Conservation (phyloP, 306 rosid genomes). For the Gastrolobium villosum region DNA sequence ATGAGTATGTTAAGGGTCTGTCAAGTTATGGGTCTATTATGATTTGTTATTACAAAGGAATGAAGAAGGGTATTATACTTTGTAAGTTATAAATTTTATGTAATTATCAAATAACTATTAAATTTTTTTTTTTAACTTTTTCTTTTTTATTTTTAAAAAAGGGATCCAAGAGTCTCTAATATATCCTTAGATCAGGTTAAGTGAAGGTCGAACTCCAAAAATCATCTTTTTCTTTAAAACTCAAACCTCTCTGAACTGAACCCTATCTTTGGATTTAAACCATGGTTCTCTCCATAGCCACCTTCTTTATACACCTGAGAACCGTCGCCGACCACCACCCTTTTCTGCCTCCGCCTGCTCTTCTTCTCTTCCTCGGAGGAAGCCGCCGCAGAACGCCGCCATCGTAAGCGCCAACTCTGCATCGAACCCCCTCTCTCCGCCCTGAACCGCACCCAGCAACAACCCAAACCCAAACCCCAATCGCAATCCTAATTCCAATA, state of each 20-base stretch:
- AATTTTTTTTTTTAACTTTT: too few species aligned
- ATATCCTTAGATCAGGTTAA: neutral
- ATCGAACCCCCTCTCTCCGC: conserved; percentile 92
- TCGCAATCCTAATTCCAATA: conserved; percentile 54
- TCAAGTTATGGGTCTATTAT: too few species aligned
- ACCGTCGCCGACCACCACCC: conserved; percentile 49
- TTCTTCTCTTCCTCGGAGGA: conserved; percentile 91
- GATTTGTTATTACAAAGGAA: too few species aligned
- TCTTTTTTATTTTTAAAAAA: too few species aligned
- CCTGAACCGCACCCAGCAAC: conserved; percentile 69
- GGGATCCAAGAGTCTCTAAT: too few species aligned
- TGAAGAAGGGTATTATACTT: too few species aligned
- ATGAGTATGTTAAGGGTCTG: too few species aligned
- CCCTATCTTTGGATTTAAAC: conserved; percentile 16
- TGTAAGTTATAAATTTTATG: too few species aligned
- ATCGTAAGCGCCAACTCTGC: conserved; percentile 96
- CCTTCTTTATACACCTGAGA: conserved; percentile 63
- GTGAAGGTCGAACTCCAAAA: neutral
- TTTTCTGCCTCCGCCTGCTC: conserved; percentile 65
- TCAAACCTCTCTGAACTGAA: conserved; percentile 48
- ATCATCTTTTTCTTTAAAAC: neutral
- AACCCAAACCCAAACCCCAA: conserved; percentile 46
- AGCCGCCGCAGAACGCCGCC: conserved; percentile 96
- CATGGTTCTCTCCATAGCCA: conserved; percentile 81
- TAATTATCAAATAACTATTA: too few species aligned